Evolutionary conservation across 257 asterid species (phyloP).

Genomic region (Gentiana straminea): DNA sequence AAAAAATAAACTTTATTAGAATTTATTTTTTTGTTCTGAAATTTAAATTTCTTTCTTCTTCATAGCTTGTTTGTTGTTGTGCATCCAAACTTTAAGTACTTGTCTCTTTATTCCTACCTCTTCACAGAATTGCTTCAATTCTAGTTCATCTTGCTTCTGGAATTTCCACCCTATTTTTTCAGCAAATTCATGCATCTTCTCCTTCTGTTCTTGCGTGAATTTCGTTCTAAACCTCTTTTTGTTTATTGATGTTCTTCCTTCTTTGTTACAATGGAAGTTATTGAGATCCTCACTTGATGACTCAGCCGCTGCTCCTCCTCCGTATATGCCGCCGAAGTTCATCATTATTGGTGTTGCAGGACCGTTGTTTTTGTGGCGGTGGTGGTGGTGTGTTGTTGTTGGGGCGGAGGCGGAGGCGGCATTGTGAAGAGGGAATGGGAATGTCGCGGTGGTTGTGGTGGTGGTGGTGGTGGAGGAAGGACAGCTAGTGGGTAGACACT

Average conservation of each 20-base stretch:
- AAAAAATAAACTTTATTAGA: too few relatives aligned
- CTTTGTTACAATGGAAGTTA: slow-evolving; percentile 16
- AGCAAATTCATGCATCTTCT: slow-evolving; percentile 52
- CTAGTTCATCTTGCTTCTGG: slow-evolving; percentile 48
- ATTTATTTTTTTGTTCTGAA: too few relatives aligned
- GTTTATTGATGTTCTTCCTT: slow-evolving; percentile 10
- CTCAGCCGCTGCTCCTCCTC: slow-evolving; percentile 32
- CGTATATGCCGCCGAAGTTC: slow-evolving; percentile 34
- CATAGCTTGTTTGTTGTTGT: slow-evolving; percentile 18
- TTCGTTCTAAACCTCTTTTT: slow-evolving; percentile 67
- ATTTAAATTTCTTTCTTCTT: slow-evolving; percentile 38
- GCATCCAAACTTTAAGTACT: slow-evolving; percentile 83
- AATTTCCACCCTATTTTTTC: slow-evolving; percentile 50
- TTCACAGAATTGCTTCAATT: slow-evolving; percentile 38
- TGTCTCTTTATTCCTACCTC: slow-evolving; percentile 49
- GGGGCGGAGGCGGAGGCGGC: slow-evolving; percentile 9
- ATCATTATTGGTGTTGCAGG: slow-evolving; percentile 28
- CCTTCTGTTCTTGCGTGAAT: slow-evolving; percentile 9
- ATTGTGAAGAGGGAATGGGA: slow-evolving; percentile 10
- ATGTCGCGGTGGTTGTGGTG: slow-evolving; percentile 8
- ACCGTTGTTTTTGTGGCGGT: not conserved
- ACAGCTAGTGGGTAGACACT: slow-evolving; percentile 14
- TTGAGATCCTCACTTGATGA: slow-evolving; percentile 63
- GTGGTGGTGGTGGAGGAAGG: slow-evolving; percentile 2
- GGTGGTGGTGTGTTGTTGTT: slow-evolving; percentile 6